Conservation (phyloP, 495 filamentous ascomycete genomes). For the Neurospora terricola region DNA sequence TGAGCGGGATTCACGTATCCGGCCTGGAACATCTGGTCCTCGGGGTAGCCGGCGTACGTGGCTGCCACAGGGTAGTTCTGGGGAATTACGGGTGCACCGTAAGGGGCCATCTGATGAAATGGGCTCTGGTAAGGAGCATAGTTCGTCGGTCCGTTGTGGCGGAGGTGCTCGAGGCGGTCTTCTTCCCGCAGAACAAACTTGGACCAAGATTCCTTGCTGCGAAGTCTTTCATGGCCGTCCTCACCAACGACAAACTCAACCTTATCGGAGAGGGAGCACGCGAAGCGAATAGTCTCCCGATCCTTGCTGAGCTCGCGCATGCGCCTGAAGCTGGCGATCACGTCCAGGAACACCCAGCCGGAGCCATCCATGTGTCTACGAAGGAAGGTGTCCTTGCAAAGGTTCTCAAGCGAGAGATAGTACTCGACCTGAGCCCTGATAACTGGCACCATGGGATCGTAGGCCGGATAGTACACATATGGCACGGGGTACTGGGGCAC, state of each 20-base stretch:
- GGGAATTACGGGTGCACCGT: slow-evolving; percentile 3
- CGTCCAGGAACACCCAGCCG: slow-evolving; percentile 71
- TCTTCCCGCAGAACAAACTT: slow-evolving; percentile 65
- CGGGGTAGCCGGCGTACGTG: slow-evolving; percentile 10
- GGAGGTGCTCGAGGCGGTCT: slow-evolving; percentile 28
- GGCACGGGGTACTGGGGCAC: slow-evolving; percentile 9
- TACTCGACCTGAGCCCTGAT: slow-evolving; percentile 69
- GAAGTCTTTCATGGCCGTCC: slow-evolving; percentile 70
- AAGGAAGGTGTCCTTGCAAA: slow-evolving; percentile 88
- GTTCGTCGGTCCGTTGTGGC: slow-evolving; percentile 30
- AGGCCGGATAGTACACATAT: slow-evolving; percentile 8
- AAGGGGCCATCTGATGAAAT: slow-evolving; percentile 6
- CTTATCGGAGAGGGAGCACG: slow-evolving; percentile 56
- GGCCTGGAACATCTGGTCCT: slow-evolving; percentile 16
- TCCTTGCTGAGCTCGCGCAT: slow-evolving; percentile 61
- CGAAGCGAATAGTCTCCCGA: slow-evolving; percentile 60
- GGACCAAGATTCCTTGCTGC: slow-evolving; percentile 68
- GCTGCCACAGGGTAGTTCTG: slow-evolving; percentile 4
- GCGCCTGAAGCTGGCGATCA: slow-evolving; percentile 77
- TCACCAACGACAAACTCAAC: slow-evolving; percentile 61
- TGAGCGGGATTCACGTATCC: slow-evolving; percentile 26
- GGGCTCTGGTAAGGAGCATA: slow-evolving; percentile 3
- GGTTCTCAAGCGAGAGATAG: slow-evolving; percentile 93
- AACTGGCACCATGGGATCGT: slow-evolving; percentile 14
- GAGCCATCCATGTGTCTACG: slow-evolving; percentile 88